Conservation (phyloP, 306 rosid species). For the Sindora glabra region DNA sequence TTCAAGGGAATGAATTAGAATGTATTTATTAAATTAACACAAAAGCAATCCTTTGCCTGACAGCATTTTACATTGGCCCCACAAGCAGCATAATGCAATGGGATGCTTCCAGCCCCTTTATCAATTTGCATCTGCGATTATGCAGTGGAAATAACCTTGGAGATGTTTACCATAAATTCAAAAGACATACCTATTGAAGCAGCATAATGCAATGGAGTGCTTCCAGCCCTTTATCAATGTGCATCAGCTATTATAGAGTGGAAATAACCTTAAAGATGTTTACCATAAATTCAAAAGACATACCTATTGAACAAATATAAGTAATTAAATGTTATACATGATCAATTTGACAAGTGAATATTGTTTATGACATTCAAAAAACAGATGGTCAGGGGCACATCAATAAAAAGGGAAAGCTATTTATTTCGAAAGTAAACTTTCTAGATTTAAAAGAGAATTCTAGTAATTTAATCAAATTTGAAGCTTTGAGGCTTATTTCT, state of each 20-base stretch:
- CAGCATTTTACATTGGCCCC: constrained; percentile 97
- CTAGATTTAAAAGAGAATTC: not conserved
- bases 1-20: constrained; percentile 4
- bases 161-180: not conserved
- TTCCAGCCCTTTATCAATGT: too few relatives aligned
- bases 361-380: not conserved
- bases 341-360: not conserved
- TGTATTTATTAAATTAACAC: not conserved
- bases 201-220: constrained; percentile 85
- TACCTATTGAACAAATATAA: not conserved
- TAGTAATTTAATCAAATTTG: not conserved
- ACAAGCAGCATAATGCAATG: constrained; percentile 96
- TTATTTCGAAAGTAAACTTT: not conserved
- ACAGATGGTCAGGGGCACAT: not conserved
- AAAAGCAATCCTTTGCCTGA: constrained; percentile 59
- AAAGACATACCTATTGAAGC: constrained; percentile 66
- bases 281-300: too few relatives aligned
- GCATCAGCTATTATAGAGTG: too few relatives aligned
- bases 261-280: too few relatives aligned
- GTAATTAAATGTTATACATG: not conserved
- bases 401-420: too few relatives aligned
- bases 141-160: constrained; percentile 11
- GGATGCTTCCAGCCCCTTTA: constrained; percentile 96
- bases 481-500: not conserved
- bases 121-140: constrained; percentile 9